These are phyloP conservation scores for Chlamydomonas urium DNA, from an alignment of 139 green algal genomes.

Conservation along the genomic window DNA sequence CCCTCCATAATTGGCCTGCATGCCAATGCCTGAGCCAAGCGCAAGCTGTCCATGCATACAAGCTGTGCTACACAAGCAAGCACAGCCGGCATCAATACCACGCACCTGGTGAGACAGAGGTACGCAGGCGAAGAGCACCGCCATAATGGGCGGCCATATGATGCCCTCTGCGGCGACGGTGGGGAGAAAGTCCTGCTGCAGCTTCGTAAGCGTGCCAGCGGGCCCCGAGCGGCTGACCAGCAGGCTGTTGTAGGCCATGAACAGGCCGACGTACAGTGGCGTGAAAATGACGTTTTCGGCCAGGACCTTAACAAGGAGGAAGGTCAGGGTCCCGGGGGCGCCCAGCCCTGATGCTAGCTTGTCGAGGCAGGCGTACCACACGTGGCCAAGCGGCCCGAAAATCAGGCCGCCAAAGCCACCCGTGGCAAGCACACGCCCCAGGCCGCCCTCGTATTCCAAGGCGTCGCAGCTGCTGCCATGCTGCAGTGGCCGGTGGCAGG, in stretches of 20 bases:
- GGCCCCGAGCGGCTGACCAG: slow-evolving; percentile 23
- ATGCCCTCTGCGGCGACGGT: slow-evolving; percentile 36
- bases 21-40: neutral
- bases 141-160: slow-evolving; percentile 42
- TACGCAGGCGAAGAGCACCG: slow-evolving; percentile 35
- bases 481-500: no score
- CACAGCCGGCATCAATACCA: neutral
- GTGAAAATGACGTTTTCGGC: slow-evolving; percentile 37
- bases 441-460: slow-evolving; percentile 17
- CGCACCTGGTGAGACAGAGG: slow-evolving; percentile 25
- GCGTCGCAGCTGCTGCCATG: slow-evolving; percentile 4
- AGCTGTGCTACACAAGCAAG: neutral
- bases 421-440: no score
- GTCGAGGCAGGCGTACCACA: slow-evolving; percentile 16
- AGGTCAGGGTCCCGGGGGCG: neutral
- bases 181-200: slow-evolving; percentile 32
- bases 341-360: neutral
- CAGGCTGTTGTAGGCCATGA: slow-evolving; percentile 35
- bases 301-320: slow-evolving; percentile 9
- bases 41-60: no score
- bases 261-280: slow-evolving; percentile 26
- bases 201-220: neutral
- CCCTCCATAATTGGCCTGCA: neutral
- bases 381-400: slow-evolving; percentile 36
- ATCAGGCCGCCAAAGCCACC: slow-evolving; percentile 33